Conservation (phyloP, 1,139 yeast species). For the Pichia sp. region DNA sequence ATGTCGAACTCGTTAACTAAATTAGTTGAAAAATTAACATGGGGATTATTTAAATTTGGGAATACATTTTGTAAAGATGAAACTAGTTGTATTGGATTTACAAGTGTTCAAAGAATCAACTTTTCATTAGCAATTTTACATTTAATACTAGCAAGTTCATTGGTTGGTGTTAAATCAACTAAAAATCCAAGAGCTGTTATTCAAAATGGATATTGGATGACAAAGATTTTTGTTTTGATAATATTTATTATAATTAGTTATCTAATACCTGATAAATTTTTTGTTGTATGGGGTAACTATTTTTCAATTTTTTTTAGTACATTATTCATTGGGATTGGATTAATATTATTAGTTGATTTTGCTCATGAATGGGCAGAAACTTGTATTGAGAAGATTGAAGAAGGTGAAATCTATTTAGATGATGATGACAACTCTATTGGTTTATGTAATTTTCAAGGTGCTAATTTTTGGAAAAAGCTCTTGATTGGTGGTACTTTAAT, state of each 20-base stretch:
- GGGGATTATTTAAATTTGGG: conserved; percentile 56
- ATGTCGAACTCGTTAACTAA: conserved; percentile 75
- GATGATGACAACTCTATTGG: conserved; percentile 34
- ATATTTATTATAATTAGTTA: conserved; percentile 57
- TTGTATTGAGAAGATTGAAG: conserved; percentile 87
- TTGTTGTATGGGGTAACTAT: conserved; percentile 85
- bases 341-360: conserved; percentile 86
- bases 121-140: conserved; percentile 84
- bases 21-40: conserved; percentile 66
- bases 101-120: conserved; percentile 85
- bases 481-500: conserved; percentile 79
- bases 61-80: conserved; percentile 61
- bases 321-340: conserved; percentile 79
- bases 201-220: conserved; percentile 89
- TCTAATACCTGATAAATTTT: conserved; percentile 79
- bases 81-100: conserved; percentile 84
- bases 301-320: conserved; percentile 81
- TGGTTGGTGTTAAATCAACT: conserved; percentile 73
- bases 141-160: conserved; percentile 56
- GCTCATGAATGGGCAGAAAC: conserved; percentile 99
- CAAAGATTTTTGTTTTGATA: conserved; percentile 61
- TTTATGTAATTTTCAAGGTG: conserved; percentile 22
- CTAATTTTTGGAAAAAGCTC: conserved; percentile 67
- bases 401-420: conserved; percentile 51
- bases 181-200: conserved; percentile 72